Evolutionary conservation across 371 early-diverging fungal genomes (phyloP).

Genomic region (Mucor piriformis): DNA sequence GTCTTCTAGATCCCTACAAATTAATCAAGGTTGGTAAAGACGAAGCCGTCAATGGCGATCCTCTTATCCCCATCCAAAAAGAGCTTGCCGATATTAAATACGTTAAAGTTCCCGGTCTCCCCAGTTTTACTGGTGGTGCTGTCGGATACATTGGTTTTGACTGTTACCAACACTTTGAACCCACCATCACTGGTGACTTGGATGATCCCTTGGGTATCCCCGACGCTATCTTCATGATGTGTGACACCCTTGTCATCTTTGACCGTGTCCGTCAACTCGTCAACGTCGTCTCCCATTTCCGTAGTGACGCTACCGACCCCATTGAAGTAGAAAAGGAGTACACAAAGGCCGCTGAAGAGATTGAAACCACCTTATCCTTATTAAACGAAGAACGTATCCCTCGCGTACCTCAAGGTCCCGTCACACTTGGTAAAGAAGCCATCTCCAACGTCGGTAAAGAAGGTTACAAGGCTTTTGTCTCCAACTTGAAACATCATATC

Average conservation of each 20-base stretch:
- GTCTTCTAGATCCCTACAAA: slow-evolving; percentile 78
- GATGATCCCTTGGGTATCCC: slow-evolving; percentile 89
- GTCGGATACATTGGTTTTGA: slow-evolving; percentile 97
- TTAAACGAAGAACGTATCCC: slow-evolving; percentile 62
- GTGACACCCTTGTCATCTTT: slow-evolving; percentile 92
- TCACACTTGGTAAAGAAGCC: slow-evolving; percentile 65
- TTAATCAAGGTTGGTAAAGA: slow-evolving; percentile 75
- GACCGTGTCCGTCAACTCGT: slow-evolving; percentile 91
- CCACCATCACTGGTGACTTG: slow-evolving; percentile 74
- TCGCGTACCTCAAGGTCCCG: slow-evolving; percentile 64
- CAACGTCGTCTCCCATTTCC: slow-evolving; percentile 89
- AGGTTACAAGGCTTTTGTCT: slow-evolving; percentile 89
- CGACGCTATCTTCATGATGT: slow-evolving; percentile 90
- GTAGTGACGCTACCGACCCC: slow-evolving; percentile 63
- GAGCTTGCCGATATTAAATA: slow-evolving; percentile 77
- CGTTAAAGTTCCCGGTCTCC: slow-evolving; percentile 82
- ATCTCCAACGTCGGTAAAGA: slow-evolving; percentile 87
- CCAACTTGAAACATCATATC: slow-evolving; percentile 87
- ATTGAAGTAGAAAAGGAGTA: slow-evolving; percentile 65
- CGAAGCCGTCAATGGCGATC: slow-evolving; percentile 83
- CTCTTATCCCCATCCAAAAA: slow-evolving; percentile 80
- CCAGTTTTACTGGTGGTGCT: slow-evolving; percentile 93
- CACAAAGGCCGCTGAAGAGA: slow-evolving; percentile 64
- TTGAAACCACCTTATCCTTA: slow-evolving; percentile 62
- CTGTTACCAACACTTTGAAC: slow-evolving; percentile 96